phyloP scores from a whole-genome alignment of 2,329 filamentous ascomycete species.

The Fusarium sambucinum region DNA sequence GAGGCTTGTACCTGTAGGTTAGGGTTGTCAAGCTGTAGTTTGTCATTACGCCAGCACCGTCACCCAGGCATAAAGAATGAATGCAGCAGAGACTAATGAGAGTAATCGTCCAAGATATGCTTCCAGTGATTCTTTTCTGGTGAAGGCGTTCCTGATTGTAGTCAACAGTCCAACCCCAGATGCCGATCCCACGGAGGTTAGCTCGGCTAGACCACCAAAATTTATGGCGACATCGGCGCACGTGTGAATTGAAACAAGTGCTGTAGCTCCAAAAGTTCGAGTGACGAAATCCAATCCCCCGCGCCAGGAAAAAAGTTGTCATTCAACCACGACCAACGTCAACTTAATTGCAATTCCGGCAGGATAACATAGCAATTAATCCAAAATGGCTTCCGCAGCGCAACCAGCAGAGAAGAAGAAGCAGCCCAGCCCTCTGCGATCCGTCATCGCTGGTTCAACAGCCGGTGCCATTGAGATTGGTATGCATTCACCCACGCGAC shows the following conservation, averaged over 20 bases:
- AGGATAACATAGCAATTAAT: not conserved
- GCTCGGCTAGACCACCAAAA: slow-evolving; percentile 7
- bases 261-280: slow-evolving; percentile 13
- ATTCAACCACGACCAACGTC: slow-evolving; percentile 1
- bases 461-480: slow-evolving; percentile 95
- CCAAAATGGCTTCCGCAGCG: slow-evolving; percentile 49
- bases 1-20: not conserved
- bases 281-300: slow-evolving; percentile 47
- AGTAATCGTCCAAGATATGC: not conserved
- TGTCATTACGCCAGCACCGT: not conserved
- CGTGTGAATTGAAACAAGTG: slow-evolving; percentile 27
- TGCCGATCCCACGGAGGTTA: not conserved
- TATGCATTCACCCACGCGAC: slow-evolving; percentile 55
- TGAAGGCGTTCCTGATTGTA: too few species aligned
- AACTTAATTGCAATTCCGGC: slow-evolving; percentile 8
- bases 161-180: too few species aligned
- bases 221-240: slow-evolving; percentile 46
- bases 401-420: slow-evolving; percentile 51
- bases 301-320: slow-evolving; percentile 22
- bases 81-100: not conserved
- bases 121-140: not conserved
- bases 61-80: not conserved
- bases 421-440: slow-evolving; percentile 83
- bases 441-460: slow-evolving; percentile 91
- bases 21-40: not conserved